Conservation (phyloP, 371 early-diverging fungal genomes). For the Paraphysoderma sedebokerense region DNA sequence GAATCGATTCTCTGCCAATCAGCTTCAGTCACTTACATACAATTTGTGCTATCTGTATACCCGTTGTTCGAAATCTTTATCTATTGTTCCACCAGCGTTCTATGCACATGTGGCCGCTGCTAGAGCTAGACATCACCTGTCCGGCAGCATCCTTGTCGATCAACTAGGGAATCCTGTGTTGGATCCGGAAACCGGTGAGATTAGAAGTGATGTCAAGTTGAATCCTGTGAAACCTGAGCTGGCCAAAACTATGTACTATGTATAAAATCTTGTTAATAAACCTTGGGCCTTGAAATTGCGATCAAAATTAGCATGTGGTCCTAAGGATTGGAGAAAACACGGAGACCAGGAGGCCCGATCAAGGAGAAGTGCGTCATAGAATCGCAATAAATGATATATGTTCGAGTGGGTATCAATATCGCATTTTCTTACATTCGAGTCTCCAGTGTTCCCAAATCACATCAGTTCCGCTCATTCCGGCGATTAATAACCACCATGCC, state of each 20-base stretch:
- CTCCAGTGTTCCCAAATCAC: no score
- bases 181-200: conserved; percentile 1
- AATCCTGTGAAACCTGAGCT: conserved; percentile 25
- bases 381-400: no score
- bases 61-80: conserved; percentile 63
- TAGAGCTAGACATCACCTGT: conserved; percentile 59
- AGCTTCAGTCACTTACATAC: conserved; percentile 67
- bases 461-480: no score
- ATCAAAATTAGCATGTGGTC: no score
- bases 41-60: conserved; percentile 77
- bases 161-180: conserved; percentile 7
- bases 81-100: conserved; percentile 63
- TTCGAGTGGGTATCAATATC: no score
- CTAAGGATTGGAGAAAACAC: no score
- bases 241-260: conserved; percentile 37
- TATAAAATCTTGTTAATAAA: no score
- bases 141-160: conserved; percentile 5
- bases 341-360: no score
- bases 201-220: conserved; percentile 4
- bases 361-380: no score
- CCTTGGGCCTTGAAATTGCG: no score
- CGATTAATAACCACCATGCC: no score
- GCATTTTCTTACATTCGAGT: no score
- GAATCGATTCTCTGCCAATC: conserved; percentile 54
- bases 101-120: conserved; percentile 75